A percentile compares a stretch with the other conserved stretches of the same genome.
Evolutionary conservation across 2,329 filamentous ascomycete species (phyloP).

Genomic region (Colletotrichum liaoningense): DNA sequence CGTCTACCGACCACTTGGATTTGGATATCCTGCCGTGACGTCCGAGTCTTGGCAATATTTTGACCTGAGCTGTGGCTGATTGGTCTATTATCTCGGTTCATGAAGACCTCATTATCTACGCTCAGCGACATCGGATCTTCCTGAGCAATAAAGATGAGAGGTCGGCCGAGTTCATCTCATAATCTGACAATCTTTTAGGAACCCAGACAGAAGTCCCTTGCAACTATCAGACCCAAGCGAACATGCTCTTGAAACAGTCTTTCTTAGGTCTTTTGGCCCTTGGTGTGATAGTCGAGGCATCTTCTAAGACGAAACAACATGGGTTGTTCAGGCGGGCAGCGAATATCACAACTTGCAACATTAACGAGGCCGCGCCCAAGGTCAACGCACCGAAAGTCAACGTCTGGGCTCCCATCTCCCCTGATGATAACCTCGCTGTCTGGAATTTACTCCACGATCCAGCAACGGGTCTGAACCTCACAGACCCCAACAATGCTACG

Average conservation of each 20-base stretch:
- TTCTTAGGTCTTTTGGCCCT: background rate
- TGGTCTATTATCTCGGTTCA: background rate
- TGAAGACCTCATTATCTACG: background rate
- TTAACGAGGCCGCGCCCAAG: conserved; percentile 30
- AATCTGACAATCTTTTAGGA: no score
- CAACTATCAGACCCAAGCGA: background rate
- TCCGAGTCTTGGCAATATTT: background rate
- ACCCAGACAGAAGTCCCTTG: no score
- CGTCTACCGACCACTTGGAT: background rate
- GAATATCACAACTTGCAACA: conserved; percentile 25
- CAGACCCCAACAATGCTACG: conserved; percentile 47
- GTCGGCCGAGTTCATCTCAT: background rate
- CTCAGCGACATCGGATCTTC: background rate
- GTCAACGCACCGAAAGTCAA: conserved; percentile 52
- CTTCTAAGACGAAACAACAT: background rate
- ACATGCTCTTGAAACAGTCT: background rate
- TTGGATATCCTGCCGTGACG: background rate
- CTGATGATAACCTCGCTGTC: conserved; percentile 54
- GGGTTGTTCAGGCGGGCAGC: background rate
- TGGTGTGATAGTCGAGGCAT: background rate
- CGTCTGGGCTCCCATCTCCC: conserved; percentile 53
- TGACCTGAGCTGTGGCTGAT: background rate
- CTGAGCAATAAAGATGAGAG: background rate
- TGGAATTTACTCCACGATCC: conserved; percentile 56
- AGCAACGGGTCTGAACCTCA: conserved; percentile 56